These are phyloP conservation scores for Naematelia encephala DNA, from an alignment of 768 basidiomycete species.

Conservation along the genomic window DNA sequence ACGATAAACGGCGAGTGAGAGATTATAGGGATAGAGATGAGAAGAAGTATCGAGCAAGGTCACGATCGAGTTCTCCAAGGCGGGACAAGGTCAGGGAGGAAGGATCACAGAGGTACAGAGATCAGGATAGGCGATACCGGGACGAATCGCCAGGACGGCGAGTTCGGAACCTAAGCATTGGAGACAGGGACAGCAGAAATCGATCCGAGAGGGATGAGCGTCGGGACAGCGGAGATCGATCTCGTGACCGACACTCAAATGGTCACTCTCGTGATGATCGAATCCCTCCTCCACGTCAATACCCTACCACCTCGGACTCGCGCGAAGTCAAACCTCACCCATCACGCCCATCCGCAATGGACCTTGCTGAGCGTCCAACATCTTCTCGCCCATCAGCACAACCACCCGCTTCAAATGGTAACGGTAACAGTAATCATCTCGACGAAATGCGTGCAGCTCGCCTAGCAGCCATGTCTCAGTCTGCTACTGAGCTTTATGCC, in stretches of 20 bases:
- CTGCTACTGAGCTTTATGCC: conserved; percentile 64
- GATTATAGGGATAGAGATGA: conserved; percentile 1
- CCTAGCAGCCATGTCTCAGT: conserved; percentile 81
- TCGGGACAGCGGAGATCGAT: conserved; percentile 14
- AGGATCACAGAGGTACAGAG: conserved; percentile 21
- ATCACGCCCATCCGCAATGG: conserved; percentile 42
- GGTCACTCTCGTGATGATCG: conserved; percentile 32
- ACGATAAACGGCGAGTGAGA: conserved; percentile 8
- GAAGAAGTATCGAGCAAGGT: conserved; percentile 24
- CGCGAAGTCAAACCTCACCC: conserved; percentile 52
- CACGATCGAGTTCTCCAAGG: conserved; percentile 28
- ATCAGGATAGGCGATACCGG: conserved; percentile 10
- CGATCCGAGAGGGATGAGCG: conserved; percentile 19
- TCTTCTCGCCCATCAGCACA: conserved; percentile 54
- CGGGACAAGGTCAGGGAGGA: conserved; percentile 8
- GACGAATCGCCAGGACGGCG: conserved; percentile 21
- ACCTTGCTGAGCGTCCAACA: conserved; percentile 33
- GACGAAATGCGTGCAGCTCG: conserved; percentile 63
- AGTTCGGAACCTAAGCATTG: too few relatives aligned
- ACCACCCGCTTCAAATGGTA: not conserved
- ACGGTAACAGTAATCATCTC: conserved; percentile 19
- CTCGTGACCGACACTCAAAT: not conserved
- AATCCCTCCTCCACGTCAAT: conserved; percentile 37
- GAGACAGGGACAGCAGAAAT: conserved; percentile 9
- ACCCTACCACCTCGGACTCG: conserved; percentile 18